Base-by-base conservation (phyloP, 169 alveolate genomes). In the Cryptosporidium meleagridis region DNA sequence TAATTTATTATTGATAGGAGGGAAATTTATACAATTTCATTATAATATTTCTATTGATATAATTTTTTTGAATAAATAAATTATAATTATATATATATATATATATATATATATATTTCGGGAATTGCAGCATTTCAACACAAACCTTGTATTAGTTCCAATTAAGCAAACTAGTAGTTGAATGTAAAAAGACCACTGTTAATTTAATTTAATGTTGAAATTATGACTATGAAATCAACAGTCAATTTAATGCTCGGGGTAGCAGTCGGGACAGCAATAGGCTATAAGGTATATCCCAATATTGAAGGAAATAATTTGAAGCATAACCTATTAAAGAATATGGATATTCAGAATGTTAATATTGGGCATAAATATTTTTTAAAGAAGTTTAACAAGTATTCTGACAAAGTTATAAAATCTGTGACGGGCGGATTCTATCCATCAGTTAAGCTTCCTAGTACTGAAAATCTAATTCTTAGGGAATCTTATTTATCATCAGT, bases 401-500 rank as follows among this genome's bases (percentile, higher is more conserved):
- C 8, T 0, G 16, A 33, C 3, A 35, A 37, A 55, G 3, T 37
- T 18, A 8, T 31, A 23, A 73, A 59, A 12, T 35, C 72, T 5
- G 59, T 55, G 14, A 73, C 70, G 6, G 86, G 86, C 0, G 86
- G 86, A 14, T 73, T 62, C 61, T 86, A 86, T 55, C 92, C 92
- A 68, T 86, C 92, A 51, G 8, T 21, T 14, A 72, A 53, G 29
- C 41, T 86, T 48, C 92, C 92, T 18, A 73, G 89, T 61, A 68
- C 41, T 37, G 89, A 85, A 18, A 71, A 85, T 35, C 14, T 85
- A 41, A 41, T 85, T 41, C 10, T 71, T 31, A 59, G 92, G 26
- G 89, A 86, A 8, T 71, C 92, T 31, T 86, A 86, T 41, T 31
- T 71, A 29, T 71, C 87, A 10, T 73, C 89, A 1, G 87, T 71